Evolutionary conservation across 148 eudicot species (phyloP).

Genomic region (Rheum nobile): DNA sequence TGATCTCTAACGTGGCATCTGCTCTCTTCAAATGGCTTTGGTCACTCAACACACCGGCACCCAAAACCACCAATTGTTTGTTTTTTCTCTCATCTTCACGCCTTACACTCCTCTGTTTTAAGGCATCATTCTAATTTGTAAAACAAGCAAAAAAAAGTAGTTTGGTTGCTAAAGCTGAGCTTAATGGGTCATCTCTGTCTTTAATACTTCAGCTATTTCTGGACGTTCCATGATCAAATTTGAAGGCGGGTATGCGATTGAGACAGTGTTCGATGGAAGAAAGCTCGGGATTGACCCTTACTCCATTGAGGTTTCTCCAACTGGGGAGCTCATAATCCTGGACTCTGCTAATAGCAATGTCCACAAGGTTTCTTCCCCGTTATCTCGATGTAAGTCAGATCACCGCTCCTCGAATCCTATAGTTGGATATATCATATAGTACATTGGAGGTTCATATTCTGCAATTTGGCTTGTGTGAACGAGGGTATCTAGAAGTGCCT

Average conservation of each 20-base stretch:
- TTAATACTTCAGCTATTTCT: constrained; percentile 40
- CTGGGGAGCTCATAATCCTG: constrained; percentile 83
- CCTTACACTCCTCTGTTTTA: neutral
- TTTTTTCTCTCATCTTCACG: neutral
- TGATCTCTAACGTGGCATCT: constrained; percentile 49
- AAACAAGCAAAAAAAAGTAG: neutral
- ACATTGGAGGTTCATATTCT: neutral
- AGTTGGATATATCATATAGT: neutral
- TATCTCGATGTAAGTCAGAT: constrained; percentile 65
- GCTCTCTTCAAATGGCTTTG: constrained; percentile 69
- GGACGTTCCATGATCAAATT: constrained; percentile 87
- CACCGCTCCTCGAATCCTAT: no score
- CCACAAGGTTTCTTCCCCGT: constrained; percentile 75
- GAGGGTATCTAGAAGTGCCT: neutral
- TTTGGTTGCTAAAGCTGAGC: neutral
- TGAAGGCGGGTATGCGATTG: constrained; percentile 84
- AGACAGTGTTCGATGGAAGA: constrained; percentile 98
- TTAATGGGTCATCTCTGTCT: neutral
- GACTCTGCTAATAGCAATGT: constrained; percentile 90
- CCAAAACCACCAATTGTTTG: constrained; percentile 45
- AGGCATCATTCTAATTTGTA: neutral
- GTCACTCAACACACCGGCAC: constrained; percentile 45
- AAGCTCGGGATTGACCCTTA: constrained; percentile 94
- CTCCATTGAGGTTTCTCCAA: constrained; percentile 66
- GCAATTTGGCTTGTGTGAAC: neutral